Evolutionary conservation across 805 yeast genomes (phyloP).

Genomic region (Spathaspora passalidarum): DNA sequence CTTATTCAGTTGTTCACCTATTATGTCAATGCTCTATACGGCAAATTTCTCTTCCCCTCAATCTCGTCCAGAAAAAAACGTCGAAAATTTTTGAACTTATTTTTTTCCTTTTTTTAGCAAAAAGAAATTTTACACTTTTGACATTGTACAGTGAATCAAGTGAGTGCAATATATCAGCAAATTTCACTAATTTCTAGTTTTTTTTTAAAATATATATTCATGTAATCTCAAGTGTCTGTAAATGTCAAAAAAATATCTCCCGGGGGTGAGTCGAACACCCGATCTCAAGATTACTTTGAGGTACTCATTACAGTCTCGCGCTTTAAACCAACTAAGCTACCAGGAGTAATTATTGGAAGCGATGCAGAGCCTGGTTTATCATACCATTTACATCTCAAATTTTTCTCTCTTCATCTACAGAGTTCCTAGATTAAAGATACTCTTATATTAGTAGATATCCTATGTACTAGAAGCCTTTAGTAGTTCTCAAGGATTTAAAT

Average conservation of each 20-base stretch:
- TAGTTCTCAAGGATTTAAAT: no score
- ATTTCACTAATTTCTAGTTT: background rate
- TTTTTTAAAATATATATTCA: background rate
- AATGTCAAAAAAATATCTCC: constrained; percentile 29
- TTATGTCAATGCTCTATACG: no score
- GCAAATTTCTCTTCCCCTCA: no score
- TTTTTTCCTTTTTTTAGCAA: background rate
- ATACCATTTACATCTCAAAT: no score
- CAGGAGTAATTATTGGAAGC: constrained; percentile 24
- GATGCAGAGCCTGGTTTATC: background rate
- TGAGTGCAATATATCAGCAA: background rate
- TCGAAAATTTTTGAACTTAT: no score
- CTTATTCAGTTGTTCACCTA: no score
- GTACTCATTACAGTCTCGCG: constrained; percentile 45
- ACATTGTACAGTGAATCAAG: background rate
- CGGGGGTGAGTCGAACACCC: constrained; percentile 52
- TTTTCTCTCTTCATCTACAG: no score
- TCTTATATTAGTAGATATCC: no score
- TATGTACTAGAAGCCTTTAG: no score
- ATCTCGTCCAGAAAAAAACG: background rate
- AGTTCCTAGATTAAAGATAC: no score
- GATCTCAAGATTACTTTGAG: constrained; percentile 43
- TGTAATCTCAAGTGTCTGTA: background rate
- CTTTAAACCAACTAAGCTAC: constrained; percentile 50
- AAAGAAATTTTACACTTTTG: background rate